Base-by-base conservation (phyloP, 495 filamentous ascomycete species). In the Penicillium longicatenatum region DNA sequence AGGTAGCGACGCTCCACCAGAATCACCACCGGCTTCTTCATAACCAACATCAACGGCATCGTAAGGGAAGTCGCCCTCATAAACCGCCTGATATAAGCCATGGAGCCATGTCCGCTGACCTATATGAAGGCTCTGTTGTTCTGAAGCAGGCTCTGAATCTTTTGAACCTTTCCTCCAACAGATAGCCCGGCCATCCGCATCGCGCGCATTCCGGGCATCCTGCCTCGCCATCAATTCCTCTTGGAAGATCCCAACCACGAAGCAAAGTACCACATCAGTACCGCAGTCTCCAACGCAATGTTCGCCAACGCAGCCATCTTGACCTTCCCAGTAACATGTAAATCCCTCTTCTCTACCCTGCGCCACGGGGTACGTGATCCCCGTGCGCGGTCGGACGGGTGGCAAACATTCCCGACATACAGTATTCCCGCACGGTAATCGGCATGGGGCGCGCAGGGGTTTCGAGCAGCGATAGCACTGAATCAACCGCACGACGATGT, bases 391-490 rank as follows among this genome's bases (percentile, higher is more conserved):
- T 60, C 84, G 82, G 6, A 83, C 63, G 30, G 80, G 69, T 7
- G 93, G 92, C 2, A 96, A 73, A 71, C 93, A 97, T 17, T 65
- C 66, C 57, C 82, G 84, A 73, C 93, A 97, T 6, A 96, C 61
- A 7, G 87, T 83, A 67, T 89, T 84, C 4, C 93, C 92, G 66
- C 93, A 97, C 3, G 92, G 92, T 17, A 97, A 75, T 4, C 89
- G 90, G 43, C 90, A 76, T 12, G 93, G 91, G 0, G 80, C 75
- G 29, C 71, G 79, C 3, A 93, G 75, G 3, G 88, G 89, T 14
- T 73, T 75, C 11, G 88, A 90, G 68, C 93, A 97, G 59, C 81
- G 73, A 20, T 80, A 77, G 68, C 92, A 97, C 69, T 93, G 89
- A 17, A 92, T 74, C 26, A 91, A 71, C 33, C 84, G 84, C 59